phyloP scores from a whole-genome alignment of 2,329 filamentous ascomycete species.

The Chaetomiaceae sp. region DNA sequence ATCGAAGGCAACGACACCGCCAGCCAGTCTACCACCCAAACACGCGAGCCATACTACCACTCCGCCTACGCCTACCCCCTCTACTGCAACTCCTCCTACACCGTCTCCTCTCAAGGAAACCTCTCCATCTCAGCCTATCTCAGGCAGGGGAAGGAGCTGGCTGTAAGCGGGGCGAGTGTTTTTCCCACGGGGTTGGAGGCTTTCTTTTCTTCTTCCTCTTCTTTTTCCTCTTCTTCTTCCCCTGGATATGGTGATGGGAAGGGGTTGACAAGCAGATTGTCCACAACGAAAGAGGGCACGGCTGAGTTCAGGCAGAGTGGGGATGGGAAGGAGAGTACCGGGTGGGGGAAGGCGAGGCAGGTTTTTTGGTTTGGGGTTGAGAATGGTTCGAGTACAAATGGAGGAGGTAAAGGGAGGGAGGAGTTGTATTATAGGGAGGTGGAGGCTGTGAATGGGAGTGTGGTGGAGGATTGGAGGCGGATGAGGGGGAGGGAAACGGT shows the following conservation, averaged over 20 bases:
- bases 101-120: conserved; percentile 39
- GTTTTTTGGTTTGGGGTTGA: conserved; percentile 47
- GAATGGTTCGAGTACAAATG: conserved; percentile 4
- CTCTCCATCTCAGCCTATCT: conserved; percentile 42
- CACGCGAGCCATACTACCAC: conserved; percentile 32
- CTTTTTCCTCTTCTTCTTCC: conserved; percentile 1
- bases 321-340: conserved; percentile 44
- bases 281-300: conserved; percentile 54
- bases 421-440: conserved; percentile 57
- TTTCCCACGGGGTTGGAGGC: conserved; percentile 59
- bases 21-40: neutral
- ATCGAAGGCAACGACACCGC: conserved; percentile 31
- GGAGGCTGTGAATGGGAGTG: conserved; percentile 48
- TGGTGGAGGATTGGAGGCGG: conserved; percentile 46
- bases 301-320: conserved; percentile 50
- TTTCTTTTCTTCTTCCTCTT: conserved; percentile 32
- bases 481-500: conserved; percentile 28
- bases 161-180: conserved; percentile 37
- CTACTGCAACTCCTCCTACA: conserved; percentile 50
- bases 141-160: conserved; percentile 39
- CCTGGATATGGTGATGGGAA: conserved; percentile 22
- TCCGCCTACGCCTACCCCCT: conserved; percentile 56
- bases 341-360: conserved; percentile 55
- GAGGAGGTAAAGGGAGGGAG: conserved; percentile 25
- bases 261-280: conserved; percentile 36